Conservation (phyloP, 305 asterid species). For the Euphrasia arctica region DNA sequence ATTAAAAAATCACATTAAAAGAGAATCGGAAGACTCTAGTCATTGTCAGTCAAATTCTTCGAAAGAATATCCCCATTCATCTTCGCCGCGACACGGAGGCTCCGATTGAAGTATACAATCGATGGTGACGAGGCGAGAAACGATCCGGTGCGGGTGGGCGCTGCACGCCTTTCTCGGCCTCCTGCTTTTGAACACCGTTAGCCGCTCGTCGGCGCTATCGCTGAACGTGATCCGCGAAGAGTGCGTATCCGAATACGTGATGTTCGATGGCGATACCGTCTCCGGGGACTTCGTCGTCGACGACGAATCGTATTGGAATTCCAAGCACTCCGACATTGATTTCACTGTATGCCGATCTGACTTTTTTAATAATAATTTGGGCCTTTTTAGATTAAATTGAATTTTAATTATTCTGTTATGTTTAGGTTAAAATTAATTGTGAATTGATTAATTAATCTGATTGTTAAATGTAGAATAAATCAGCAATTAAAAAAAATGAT, state of each 20-base stretch:
- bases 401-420: neutral
- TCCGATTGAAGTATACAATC: slow-evolving; percentile 12
- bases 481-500: no score
- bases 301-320: slow-evolving; percentile 51
- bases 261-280: slow-evolving; percentile 55
- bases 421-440: neutral
- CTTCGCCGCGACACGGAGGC: no score
- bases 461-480: no score
- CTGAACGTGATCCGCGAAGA: slow-evolving; percentile 53
- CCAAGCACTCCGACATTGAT: slow-evolving; percentile 64
- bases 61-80: neutral
- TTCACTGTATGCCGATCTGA: slow-evolving; percentile 34
- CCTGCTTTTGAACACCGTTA: slow-evolving; percentile 33
- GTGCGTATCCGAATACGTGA: slow-evolving; percentile 68
- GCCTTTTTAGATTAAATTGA: neutral
- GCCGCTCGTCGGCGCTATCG: slow-evolving; percentile 46
- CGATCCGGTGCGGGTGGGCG: slow-evolving; percentile 21
- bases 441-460: neutral
- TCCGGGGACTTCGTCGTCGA: slow-evolving; percentile 72
- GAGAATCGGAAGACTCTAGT: no score
- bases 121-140: neutral
- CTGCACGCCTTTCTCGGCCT: slow-evolving; percentile 33
- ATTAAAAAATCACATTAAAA: no score
- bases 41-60: slow-evolving; percentile 4
- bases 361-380: neutral